These are phyloP conservation scores for Populus tremula DNA, from an alignment of 345 rosid genomes.

Conservation along the genomic window DNA sequence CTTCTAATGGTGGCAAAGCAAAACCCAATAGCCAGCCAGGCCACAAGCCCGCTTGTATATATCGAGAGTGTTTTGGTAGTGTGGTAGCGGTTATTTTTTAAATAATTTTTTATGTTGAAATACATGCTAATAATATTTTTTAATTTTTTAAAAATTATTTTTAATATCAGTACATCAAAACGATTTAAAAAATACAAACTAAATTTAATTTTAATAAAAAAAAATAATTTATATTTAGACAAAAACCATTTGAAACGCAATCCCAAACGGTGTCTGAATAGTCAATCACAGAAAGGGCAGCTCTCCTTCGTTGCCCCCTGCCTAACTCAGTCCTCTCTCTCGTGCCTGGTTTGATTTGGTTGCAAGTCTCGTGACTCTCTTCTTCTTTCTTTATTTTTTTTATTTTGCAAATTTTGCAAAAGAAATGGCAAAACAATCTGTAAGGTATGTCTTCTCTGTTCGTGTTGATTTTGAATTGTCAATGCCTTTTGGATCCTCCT, in stretches of 20 bases:
- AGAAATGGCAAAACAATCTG: not conserved
- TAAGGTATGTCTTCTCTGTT: not conserved
- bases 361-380: not conserved
- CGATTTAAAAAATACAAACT: too few relatives aligned
- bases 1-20: not conserved
- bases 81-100: too few relatives aligned
- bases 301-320: not conserved
- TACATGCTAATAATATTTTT: too few relatives aligned
- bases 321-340: not conserved
- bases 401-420: not conserved
- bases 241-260: too few relatives aligned
- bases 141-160: too few relatives aligned
- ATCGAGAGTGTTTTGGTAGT: too few relatives aligned
- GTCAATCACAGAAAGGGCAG: not conserved
- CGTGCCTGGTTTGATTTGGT: not conserved
- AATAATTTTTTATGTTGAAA: too few relatives aligned
- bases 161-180: too few relatives aligned
- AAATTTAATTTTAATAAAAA: too few relatives aligned
- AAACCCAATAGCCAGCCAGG: not conserved
- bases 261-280: too few relatives aligned
- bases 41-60: not conserved
- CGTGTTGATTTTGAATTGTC: not conserved
- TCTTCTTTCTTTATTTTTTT: too few relatives aligned
- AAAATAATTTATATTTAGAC: too few relatives aligned
- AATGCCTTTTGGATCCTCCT: not conserved